Base-by-base conservation (phyloP, 2,329 filamentous ascomycete species). In the Sphaerulina musiva region DNA sequence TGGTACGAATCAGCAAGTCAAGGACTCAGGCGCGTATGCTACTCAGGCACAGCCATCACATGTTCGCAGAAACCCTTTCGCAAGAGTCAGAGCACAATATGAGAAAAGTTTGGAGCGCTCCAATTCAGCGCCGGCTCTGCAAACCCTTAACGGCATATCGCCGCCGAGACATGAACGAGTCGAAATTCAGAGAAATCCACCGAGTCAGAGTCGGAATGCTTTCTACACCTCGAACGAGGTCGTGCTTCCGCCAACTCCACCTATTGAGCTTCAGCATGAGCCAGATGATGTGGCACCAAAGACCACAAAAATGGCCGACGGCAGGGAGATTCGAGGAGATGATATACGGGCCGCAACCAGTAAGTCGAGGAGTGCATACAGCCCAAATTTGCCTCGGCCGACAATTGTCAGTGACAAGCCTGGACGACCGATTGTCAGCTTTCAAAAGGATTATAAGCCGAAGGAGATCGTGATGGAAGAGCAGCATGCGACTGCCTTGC, bases 361-460 rank as follows among this genome's bases (percentile, higher is more conserved):
- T 73, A 95, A 95, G 81, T 86, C 78, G 69, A 76, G 93, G 60
- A 90, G 84, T 69, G 89, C 95, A 71, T 85, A 91, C 67, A 96
- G 90, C 72, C 74, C 84, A 54, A 95, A 88, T 69, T 78, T 97
- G 58, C 92, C 91, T 29, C 92, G 86, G 66, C 92, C 92, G 61
- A 89, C 87, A 51, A 85, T 88, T 66, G 91, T 97, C 72, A 96
- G 90, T 75, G 87, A 96, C 74, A 87, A 81, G 68, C 86, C 87
- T 64, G 89, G 89, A 64, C 84, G 92, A 69, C 92, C 92, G 59
- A 97, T 97, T 77, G 92, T 97, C 78, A 97, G 92, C 80, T 97
- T 97, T 79, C 82, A 95, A 73, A 81, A 81, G 66, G 81, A 86
- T 69, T 95, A 89, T 84, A 86, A 83, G 77, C 80, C 83, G 68